Conservation (phyloP, 2,329 filamentous ascomycete genomes). For the Chaetomium olivaceum region DNA sequence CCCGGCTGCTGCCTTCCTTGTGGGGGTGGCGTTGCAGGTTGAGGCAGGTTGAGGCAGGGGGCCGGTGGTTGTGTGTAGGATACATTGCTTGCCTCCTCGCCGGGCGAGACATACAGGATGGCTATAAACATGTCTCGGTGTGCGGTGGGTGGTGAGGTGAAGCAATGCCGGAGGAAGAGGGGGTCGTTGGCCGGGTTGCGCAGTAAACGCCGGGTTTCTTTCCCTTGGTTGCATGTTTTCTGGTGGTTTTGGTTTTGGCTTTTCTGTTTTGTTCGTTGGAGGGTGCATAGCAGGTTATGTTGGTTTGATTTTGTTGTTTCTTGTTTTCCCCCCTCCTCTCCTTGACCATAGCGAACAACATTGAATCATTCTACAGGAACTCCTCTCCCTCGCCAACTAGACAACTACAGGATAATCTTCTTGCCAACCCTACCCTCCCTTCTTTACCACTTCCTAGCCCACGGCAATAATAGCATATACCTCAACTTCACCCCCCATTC, state of each 20-base stretch:
- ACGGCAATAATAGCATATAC: neutral
- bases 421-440: neutral
- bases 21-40: neutral
- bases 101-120: neutral
- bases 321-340: neutral
- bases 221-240: neutral
- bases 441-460: no score
- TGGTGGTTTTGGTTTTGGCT: neutral
- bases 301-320: neutral
- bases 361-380: neutral
- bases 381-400: neutral
- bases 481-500: neutral
- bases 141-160: neutral
- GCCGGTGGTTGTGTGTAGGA: neutral
- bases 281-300: slow-evolving; percentile 3
- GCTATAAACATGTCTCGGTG: neutral
- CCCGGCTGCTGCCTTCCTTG: neutral
- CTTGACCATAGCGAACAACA: neutral
- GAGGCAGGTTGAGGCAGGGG: neutral
- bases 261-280: neutral
- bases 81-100: neutral
- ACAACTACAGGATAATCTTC: neutral
- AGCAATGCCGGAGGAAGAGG: no score
- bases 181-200: neutral
- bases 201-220: neutral